phyloP scores from a whole-genome alignment of 2,329 filamentous ascomycete genomes.

The Phialocephala subalpina region DNA sequence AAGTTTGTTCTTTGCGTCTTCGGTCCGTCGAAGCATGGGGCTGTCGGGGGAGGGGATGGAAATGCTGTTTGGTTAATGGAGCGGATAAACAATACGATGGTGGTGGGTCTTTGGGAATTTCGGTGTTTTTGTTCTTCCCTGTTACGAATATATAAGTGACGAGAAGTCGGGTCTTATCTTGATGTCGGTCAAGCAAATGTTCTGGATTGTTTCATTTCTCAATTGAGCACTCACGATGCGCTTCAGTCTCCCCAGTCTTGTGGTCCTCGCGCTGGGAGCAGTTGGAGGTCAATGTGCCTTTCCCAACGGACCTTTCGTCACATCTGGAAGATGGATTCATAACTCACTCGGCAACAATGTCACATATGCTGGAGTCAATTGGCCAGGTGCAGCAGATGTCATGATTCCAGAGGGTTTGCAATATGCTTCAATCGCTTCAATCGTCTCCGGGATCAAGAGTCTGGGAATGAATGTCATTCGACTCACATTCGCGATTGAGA shows the following conservation, averaged over 20 bases:
- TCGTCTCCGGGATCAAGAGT: constrained; percentile 62
- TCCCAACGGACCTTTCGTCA: constrained; percentile 38
- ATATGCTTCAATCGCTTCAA: constrained; percentile 62
- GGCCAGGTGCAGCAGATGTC: constrained; percentile 66
- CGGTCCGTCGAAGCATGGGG: neutral
- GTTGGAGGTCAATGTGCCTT: constrained; percentile 20
- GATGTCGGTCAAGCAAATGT: neutral
- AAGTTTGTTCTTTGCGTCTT: neutral
- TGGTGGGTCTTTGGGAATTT: neutral
- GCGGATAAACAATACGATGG: constrained; percentile 15
- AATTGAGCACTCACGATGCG: constrained; percentile 22
- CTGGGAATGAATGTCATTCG: constrained; percentile 70
- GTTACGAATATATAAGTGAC: constrained; percentile 2
- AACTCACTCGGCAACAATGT: constrained; percentile 50
- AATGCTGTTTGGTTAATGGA: constrained; percentile 10
- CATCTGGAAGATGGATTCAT: constrained; percentile 48
- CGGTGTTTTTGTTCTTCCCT: neutral
- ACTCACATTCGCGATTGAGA: constrained; percentile 69
- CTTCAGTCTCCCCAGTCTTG: constrained; percentile 11
- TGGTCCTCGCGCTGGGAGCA: constrained; percentile 15
- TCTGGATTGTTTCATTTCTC: neutral
- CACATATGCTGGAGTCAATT: constrained; percentile 66
- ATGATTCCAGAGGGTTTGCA: constrained; percentile 73
- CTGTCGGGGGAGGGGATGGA: constrained; percentile 1
- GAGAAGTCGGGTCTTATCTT: neutral